These are phyloP conservation scores for Huiozyma sinensis DNA, from an alignment of 805 yeast genomes.

Conservation along the genomic window DNA sequence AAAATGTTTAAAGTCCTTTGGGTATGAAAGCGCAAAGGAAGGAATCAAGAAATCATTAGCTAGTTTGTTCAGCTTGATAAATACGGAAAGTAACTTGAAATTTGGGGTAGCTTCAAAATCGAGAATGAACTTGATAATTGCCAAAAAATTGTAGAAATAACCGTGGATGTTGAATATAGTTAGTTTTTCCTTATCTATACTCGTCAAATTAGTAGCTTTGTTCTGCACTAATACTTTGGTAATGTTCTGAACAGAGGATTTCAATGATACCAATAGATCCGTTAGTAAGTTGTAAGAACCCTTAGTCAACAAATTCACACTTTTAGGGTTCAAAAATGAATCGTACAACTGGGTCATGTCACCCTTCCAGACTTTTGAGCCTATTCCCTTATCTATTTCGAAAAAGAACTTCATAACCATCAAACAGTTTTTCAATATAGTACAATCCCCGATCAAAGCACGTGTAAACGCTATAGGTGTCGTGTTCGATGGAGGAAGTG, in stretches of 20 bases:
- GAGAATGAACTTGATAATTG: conserved; percentile 21
- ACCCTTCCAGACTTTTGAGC: conserved; percentile 19
- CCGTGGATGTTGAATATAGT: conserved; percentile 25
- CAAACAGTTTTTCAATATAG: conserved; percentile 20
- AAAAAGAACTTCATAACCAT: conserved; percentile 23
- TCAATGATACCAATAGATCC: conserved; percentile 24
- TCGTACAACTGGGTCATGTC: conserved; percentile 14
- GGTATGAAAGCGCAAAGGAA: conserved; percentile 13
- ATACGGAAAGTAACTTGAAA: conserved; percentile 24
- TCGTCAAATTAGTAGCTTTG: conserved; percentile 5
- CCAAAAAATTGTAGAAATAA: conserved; percentile 22
- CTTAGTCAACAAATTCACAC: conserved; percentile 16
- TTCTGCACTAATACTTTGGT: conserved; percentile 13
- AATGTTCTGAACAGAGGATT: conserved; percentile 26
- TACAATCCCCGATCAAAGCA: conserved; percentile 15
- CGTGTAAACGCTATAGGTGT: neutral
- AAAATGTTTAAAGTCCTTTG: conserved; percentile 10
- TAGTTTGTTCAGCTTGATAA: conserved; percentile 22
- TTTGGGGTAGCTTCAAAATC: conserved; percentile 28
- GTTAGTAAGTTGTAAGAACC: conserved; percentile 22
- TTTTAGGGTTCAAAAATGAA: conserved; percentile 15
- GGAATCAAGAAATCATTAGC: conserved; percentile 21
- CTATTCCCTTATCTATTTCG: conserved; percentile 15
- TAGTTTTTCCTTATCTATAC: conserved; percentile 11
- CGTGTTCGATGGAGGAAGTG: neutral